Evolutionary conservation across 1,139 yeast genomes (phyloP).

Genomic region (Geotrichum citri-aurantii): DNA sequence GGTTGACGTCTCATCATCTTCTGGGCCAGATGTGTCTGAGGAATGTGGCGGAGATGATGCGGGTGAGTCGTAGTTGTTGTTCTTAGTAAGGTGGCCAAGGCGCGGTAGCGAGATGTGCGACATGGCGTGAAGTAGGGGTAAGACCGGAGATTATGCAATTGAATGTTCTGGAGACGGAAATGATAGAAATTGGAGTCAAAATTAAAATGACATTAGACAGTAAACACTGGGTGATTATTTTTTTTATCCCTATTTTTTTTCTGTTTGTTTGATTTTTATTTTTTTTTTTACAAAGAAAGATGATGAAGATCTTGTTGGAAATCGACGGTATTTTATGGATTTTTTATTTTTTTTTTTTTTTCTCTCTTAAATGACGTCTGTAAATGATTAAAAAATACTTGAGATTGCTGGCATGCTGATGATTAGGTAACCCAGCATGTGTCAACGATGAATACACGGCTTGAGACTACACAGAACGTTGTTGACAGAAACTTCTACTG

Average conservation of each 20-base stretch:
- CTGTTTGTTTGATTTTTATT: too few relatives aligned
- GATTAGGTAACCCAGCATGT: not conserved
- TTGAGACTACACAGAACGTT: too few relatives aligned
- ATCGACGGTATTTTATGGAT: not conserved
- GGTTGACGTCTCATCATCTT: not conserved
- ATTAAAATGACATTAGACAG: too few relatives aligned
- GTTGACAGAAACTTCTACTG: too few relatives aligned
- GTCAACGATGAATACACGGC: not conserved
- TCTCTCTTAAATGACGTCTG: not conserved
- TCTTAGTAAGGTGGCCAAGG: slow-evolving; percentile 11
- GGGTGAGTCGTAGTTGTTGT: slow-evolving; percentile 13
- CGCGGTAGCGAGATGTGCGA: slow-evolving; percentile 7
- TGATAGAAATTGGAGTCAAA: not conserved
- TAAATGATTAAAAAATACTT: not conserved
- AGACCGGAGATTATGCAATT: not conserved
- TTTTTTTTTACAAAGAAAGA: not conserved
- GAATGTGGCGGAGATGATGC: not conserved
- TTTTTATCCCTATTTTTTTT: too few relatives aligned
- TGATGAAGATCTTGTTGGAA: not conserved
- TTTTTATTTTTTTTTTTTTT: not conserved
- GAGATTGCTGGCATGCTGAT: not conserved
- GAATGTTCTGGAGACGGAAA: not conserved
- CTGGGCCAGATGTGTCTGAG: not conserved
- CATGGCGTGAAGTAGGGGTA: not conserved
- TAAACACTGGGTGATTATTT: too few relatives aligned